These are phyloP conservation scores for Abortiporus biennis DNA, from an alignment of 1,284 basidiomycete genomes.

Conservation along the genomic window DNA sequence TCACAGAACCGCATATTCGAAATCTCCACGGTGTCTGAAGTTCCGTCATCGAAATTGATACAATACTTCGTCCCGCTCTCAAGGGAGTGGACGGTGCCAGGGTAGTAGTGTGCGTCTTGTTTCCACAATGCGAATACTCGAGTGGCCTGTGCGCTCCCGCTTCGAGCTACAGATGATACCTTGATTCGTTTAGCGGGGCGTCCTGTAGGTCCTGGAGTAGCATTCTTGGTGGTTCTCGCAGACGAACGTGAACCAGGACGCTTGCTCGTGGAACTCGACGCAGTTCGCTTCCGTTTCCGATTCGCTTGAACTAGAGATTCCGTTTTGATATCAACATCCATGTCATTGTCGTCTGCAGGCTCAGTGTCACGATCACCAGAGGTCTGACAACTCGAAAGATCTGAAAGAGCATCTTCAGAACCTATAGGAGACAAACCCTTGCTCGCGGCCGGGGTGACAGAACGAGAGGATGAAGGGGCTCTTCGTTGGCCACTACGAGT, in stretches of 20 bases:
- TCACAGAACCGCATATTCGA: slow-evolving; percentile 49
- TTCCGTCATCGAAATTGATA: slow-evolving; percentile 59
- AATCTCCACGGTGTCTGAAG: slow-evolving; percentile 37
- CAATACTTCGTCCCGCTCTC: slow-evolving; percentile 27
- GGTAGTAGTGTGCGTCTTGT: slow-evolving; percentile 52
- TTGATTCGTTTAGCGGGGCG: slow-evolving; percentile 26
- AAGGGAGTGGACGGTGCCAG: slow-evolving; percentile 44
- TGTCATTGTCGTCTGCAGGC: slow-evolving; percentile 36
- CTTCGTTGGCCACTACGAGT: background rate
- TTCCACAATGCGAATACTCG: slow-evolving; percentile 68
- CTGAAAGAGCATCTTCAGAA: too few relatives aligned
- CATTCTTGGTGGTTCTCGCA: slow-evolving; percentile 23
- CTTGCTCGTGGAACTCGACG: slow-evolving; percentile 16
- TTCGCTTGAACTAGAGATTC: slow-evolving; percentile 8
- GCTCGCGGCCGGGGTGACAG: too few relatives aligned
- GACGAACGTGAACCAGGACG: slow-evolving; percentile 15
- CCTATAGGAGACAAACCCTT: too few relatives aligned
- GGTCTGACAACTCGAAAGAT: too few relatives aligned
- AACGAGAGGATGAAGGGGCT: too few relatives aligned
- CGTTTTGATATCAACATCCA: slow-evolving; percentile 21
- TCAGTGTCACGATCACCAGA: slow-evolving; percentile 38
- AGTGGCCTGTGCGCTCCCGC: slow-evolving; percentile 24
- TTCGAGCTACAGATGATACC: slow-evolving; percentile 12
- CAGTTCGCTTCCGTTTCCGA: slow-evolving; percentile 47
- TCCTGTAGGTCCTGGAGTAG: slow-evolving; percentile 21